Base-by-base conservation (phyloP, 306 rosid genomes). In the Pueraria montana region DNA sequence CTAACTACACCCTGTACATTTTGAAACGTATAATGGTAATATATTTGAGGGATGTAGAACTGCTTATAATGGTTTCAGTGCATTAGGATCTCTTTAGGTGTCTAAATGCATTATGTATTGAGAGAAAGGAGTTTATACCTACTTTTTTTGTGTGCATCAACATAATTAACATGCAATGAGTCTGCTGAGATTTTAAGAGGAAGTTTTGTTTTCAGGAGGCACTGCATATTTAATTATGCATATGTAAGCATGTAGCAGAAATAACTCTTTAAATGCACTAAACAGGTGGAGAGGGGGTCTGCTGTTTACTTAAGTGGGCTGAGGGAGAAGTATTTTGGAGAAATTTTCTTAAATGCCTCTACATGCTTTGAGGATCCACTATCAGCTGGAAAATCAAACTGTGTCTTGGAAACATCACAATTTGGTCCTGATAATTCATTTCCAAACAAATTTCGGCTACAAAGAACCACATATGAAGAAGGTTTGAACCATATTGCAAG, bases 21-120 rank as follows among this genome's bases (percentile, higher is more conserved):
- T 90, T 95, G 92, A 95, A 95, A 84, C 98, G 97, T 40, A 92
- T 95, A 81, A 92, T 95, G 99, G 99, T 95, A 95, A 83, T 87
- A 26, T 16, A 58, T 79, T 69, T 77, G 76, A 58, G 42, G 61
- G 70, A 79, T 59, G 9, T 50, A 27, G 55, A 79, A 40, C 38
- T 79, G 61, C 24, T 82, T 83, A 62, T 75, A 4, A 62, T 69
- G 42, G 49, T 78, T 87, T 61, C 83, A 72, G 27, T 84, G 73
- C 43, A 77, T 34, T 52, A 10, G 38, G 72, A 80, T 83, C 81
- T 81, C 63, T 74, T 27, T 69, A 26, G 21, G 23, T 65, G 59
- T 62, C 78, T 46, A 49, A 77, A 34, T 67, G 20, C 67, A 34
- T 53, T 58, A 27, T 70, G 50, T 62, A 55, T 62, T 55, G 32